phyloP scores from a whole-genome alignment of 1,284 basidiomycete species.

The Cutaneotrichosporon curvatum region DNA sequence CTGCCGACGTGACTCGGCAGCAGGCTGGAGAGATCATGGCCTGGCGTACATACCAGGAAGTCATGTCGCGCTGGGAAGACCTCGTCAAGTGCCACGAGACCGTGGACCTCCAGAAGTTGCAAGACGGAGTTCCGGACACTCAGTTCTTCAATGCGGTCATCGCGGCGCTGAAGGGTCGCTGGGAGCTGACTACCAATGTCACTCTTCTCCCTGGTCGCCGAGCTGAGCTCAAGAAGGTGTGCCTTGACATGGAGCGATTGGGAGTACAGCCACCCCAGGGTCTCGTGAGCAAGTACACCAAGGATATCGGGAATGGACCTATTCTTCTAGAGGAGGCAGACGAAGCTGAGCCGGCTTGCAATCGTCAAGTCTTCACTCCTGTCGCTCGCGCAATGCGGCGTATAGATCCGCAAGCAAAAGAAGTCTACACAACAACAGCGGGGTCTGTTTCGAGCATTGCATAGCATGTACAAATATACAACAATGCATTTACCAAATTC shows the following conservation, averaged over 20 bases:
- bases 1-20: background rate
- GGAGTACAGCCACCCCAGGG: conserved; percentile 7
- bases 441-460: background rate
- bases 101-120: background rate
- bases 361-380: no score
- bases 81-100: background rate
- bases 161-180: conserved; percentile 4
- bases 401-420: no score
- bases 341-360: no score
- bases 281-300: conserved; percentile 5
- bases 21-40: conserved; percentile 10
- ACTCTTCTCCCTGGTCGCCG: background rate
- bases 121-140: conserved; percentile 7
- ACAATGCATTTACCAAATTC: background rate
- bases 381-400: no score
- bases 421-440: no score
- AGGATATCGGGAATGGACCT: background rate
- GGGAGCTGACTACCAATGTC: background rate
- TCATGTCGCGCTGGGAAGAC: background rate
- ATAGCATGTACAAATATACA: background rate
- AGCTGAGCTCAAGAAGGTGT: background rate
- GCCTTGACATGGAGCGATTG: conserved; percentile 7
- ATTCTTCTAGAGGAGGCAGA: no score
- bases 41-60: background rate
- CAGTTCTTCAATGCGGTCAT: conserved; percentile 21